These are phyloP conservation scores for Chlorella sp. DNA, from an alignment of 139 green algal genomes.

Conservation along the genomic window DNA sequence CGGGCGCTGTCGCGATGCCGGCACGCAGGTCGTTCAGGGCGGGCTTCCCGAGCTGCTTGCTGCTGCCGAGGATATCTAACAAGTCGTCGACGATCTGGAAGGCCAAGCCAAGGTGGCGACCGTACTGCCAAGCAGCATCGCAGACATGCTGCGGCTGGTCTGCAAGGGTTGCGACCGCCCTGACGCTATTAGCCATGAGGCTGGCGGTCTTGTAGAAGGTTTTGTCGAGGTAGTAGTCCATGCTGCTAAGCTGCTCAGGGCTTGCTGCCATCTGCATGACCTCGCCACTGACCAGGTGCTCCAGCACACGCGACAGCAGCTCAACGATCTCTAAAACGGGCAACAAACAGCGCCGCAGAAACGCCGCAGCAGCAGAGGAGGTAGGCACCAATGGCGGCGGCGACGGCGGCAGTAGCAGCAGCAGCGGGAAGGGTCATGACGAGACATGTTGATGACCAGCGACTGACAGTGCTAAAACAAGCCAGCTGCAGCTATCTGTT, in stretches of 20 bases:
- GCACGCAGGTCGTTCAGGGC: slow-evolving; percentile 82
- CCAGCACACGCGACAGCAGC: slow-evolving; percentile 87
- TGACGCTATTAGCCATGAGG: slow-evolving; percentile 88
- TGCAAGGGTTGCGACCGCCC: slow-evolving; percentile 75
- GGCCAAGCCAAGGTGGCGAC: slow-evolving; percentile 85
- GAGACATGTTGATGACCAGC: too few relatives aligned
- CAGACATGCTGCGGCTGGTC: slow-evolving; percentile 33
- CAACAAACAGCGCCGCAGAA: too few relatives aligned
- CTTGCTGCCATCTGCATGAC: slow-evolving; percentile 93
- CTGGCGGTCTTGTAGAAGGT: slow-evolving; percentile 96
- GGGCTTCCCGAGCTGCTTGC: slow-evolving; percentile 87
- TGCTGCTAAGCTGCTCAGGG: slow-evolving; percentile 50
- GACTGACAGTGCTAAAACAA: too few relatives aligned
- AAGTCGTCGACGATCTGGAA: slow-evolving; percentile 98
- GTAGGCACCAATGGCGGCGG: too few relatives aligned
- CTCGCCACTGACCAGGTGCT: slow-evolving; percentile 94
- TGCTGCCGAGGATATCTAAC: slow-evolving; percentile 83
- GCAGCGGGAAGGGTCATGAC: too few relatives aligned
- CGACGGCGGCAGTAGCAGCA: too few relatives aligned
- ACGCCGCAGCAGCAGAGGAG: too few relatives aligned
- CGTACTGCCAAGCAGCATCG: slow-evolving; percentile 71
- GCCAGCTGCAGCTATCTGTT: too few relatives aligned
- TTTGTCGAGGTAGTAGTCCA: slow-evolving; percentile 81
- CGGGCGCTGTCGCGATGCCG: slow-evolving; percentile 90
- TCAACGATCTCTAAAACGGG: too few relatives aligned